Base-by-base conservation (phyloP, 2,329 filamentous ascomycete genomes). In the Ciborinia camelliae region DNA sequence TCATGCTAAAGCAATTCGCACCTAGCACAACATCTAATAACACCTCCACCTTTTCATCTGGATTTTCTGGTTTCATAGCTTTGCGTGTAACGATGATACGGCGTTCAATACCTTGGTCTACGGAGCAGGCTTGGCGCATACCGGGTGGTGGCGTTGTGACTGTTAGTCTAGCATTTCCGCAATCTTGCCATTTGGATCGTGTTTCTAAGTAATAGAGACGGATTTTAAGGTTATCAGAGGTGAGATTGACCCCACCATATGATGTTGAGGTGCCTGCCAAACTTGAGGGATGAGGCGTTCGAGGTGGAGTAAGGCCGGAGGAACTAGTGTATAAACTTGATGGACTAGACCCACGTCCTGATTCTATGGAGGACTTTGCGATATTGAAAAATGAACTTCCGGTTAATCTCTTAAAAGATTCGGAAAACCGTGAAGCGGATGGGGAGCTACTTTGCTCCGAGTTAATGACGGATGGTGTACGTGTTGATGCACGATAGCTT, bases 171-270 rank as follows among this genome's bases (percentile, higher is more conserved):
- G 92, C 96, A 71, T 91, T 88, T 69, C 95, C 94, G 79, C 93
- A 87, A 75, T 98, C 93, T 67, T 92, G 88, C 95, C 95, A 99
- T 75, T 94, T 94, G 58, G 86, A 86, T 15, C 86, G 81, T 1
- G 85, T 81, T 66, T 92, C 89, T 58, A 94, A 87, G 57, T 91
- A 82, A 75, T 98, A 97, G 15, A 98, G 84, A 43, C 92, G 84
- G 71, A 97, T 91, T 71, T 93, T 93, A 60, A 94, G 86, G 72
- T 95, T 92, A 63, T 88, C 88, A 65, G 91, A 87, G 62, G 88
- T 90, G 28, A 88, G 77, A 26, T 86, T 85, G n/a, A 68, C 82
- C 9, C 82, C 83, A 7, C 71, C 18, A 78, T 70, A 73, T 23
- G 71, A 68, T 48, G 68, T 71, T 9, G 66, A 68, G 6, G 71